Base-by-base conservation (phyloP, 305 asterid genomes). In the Rubia tinctorum region DNA sequence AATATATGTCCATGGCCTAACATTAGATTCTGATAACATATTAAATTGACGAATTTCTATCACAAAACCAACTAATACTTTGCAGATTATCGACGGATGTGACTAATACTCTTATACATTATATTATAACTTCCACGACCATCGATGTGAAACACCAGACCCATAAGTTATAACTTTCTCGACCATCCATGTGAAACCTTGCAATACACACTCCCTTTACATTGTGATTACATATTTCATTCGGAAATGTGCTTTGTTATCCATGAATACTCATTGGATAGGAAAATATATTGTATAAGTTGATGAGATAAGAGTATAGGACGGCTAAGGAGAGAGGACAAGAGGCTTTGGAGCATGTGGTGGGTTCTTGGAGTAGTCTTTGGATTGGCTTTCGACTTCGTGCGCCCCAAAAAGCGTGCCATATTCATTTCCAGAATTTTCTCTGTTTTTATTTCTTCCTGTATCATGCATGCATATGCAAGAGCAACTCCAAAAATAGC, bases 321-420 rank as follows among this genome's bases (percentile, higher is more conserved):
- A 51, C 58, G 58, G 58, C 9, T 51, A 22, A 1, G 0, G 14
- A 44, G 49, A 44, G 49, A 12, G 58, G 58, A 17, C 22, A 53
- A 53, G 23, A 18, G 60, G 60, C n/a, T 22, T 7, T 17, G 60
- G 5, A 18, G 60, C 89, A 88, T 88, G 88, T 82, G 91, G 70
- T 68, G 70, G 73, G 82, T 76, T 78, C 82, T 75, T 47, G 69
- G 76, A 49, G 75, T 81, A 53, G 8, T 22, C 2, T 18, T 15
- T 18, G 22, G 59, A 69, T 72, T 69, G 66, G 69, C 67, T 66
- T 79, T 72, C 79, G 66, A 76, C 79, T 82, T 84, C 83, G 82
- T 82, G 78, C 71, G 65, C 76, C 73, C 66, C 61, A 72, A 71
- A 69, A 71, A 66, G 73, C 78, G 74, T 7, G 34, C 69, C 82